Percentiles rank a stretch among this genome's conserved stretches.
These are phyloP conservation scores for Colletotrichum theobromicola DNA, from an alignment of 2,329 filamentous ascomycete species.

Conservation along the genomic window DNA sequence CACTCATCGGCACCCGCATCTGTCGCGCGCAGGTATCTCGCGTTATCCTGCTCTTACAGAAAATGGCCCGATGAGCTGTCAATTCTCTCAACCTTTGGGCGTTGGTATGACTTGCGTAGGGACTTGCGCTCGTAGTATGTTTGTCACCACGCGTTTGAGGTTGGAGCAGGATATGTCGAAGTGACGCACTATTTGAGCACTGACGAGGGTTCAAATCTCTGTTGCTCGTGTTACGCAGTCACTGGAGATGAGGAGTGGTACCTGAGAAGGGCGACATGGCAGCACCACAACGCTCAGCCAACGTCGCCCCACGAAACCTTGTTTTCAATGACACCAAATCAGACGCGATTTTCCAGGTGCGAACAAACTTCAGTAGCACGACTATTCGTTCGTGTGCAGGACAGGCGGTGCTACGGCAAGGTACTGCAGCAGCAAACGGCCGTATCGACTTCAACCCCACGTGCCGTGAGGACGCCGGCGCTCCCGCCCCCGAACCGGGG, in stretches of 20 bases:
- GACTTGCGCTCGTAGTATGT: background rate
- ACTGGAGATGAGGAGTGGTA: background rate
- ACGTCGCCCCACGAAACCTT: constrained; percentile 6
- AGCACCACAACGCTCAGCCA: background rate
- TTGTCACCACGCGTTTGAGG: background rate
- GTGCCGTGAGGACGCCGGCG: background rate
- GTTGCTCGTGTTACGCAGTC: background rate
- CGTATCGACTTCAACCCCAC: background rate
- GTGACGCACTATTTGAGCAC: constrained; percentile 1
- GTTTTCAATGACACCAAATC: background rate
- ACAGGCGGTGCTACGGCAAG: background rate
- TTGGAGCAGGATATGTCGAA: background rate
- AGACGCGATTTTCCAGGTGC: background rate
- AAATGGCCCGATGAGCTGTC: constrained; percentile 19
- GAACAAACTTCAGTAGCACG: background rate
- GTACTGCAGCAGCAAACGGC: background rate
- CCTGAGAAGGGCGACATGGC: background rate
- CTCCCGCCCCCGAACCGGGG: constrained; percentile 1
- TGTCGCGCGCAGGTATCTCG: constrained; percentile 15
- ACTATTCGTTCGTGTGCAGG: background rate
- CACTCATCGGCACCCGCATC: background rate
- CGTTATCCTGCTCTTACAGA: background rate
- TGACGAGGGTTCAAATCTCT: background rate
- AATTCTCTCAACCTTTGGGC: background rate
- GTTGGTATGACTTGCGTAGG: background rate